These are phyloP conservation scores for Conoideocrella luteorostrata DNA, from an alignment of 2,329 filamentous ascomycete genomes.

Conservation along the genomic window DNA sequence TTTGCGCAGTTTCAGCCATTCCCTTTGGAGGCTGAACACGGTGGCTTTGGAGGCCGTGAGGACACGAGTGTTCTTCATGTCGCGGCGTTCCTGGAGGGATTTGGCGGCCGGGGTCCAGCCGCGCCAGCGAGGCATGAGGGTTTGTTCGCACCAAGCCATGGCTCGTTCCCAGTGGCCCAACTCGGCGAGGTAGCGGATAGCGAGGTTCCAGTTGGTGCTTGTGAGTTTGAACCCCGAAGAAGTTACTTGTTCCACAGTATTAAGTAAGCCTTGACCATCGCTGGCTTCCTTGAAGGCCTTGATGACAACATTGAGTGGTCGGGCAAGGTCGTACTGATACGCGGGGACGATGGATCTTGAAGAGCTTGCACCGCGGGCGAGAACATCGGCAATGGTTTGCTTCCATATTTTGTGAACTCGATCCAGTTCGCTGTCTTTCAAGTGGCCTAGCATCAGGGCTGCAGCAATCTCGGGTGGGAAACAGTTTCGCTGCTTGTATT, in stretches of 20 bases:
- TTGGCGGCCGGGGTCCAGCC: constrained; percentile 52
- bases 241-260: constrained; percentile 49
- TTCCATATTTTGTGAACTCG: constrained; percentile 63
- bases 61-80: constrained; percentile 28
- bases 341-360: constrained; percentile 32
- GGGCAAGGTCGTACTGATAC: constrained; percentile 47
- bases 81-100: constrained; percentile 27
- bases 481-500: constrained; percentile 22
- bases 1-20: constrained; percentile 44
- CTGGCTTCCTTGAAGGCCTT: constrained; percentile 33
- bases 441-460: constrained; percentile 62
- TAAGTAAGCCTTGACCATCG: constrained; percentile 40
- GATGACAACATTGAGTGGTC: constrained; percentile 43
- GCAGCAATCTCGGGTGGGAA: constrained; percentile 51
- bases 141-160: constrained; percentile 66
- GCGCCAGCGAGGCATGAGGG: constrained; percentile 71
- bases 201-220: constrained; percentile 73
- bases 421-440: constrained; percentile 49
- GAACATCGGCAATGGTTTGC: constrained; percentile 48
- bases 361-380: constrained; percentile 24
- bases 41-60: constrained; percentile 30
- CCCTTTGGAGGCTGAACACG: constrained; percentile 40
- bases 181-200: constrained; percentile 61
- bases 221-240: constrained; percentile 66
- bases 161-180: constrained; percentile 57